Evolutionary conservation across 768 basidiomycete species (phyloP).

Genomic region (Paxillus ammoniavirescens): DNA sequence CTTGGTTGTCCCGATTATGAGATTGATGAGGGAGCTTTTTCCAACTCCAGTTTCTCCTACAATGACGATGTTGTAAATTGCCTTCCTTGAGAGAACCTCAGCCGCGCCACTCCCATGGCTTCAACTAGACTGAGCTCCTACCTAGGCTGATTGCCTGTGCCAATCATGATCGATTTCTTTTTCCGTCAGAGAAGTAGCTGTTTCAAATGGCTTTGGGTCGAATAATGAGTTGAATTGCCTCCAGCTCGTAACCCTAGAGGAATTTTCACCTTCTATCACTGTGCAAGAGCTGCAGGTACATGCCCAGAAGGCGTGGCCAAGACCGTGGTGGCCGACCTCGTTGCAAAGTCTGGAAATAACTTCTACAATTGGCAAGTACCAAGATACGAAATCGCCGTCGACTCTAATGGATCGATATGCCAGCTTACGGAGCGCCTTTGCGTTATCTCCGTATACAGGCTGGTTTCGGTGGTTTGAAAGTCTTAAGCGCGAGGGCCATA

Average conservation of each 20-base stretch:
- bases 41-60: slow-evolving; percentile 11
- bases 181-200: too few relatives aligned
- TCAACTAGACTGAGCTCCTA: too few relatives aligned
- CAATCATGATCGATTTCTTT: too few relatives aligned
- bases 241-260: too few relatives aligned
- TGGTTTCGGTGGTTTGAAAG: not conserved
- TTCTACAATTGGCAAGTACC: not conserved
- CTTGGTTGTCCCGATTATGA: slow-evolving; percentile 15
- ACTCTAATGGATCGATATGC: not conserved
- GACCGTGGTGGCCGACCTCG: not conserved
- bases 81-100: not conserved
- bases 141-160: too few relatives aligned
- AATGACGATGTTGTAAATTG: slow-evolving; percentile 6
- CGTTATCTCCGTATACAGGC: not conserved
- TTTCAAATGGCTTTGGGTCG: too few relatives aligned
- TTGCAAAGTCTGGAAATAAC: not conserved
- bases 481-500: too few relatives aligned
- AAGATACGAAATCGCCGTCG: not conserved
- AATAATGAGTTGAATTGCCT: too few relatives aligned
- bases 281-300: too few relatives aligned
- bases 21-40: slow-evolving; percentile 13
- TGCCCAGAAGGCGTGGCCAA: too few relatives aligned
- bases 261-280: too few relatives aligned
- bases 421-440: not conserved
- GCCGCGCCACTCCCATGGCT: not conserved